Percentiles rank a stretch among this genome's conserved stretches.
phyloP scores from a whole-genome alignment of 1,284 basidiomycete genomes.

The Leccinum glutinopallens region DNA sequence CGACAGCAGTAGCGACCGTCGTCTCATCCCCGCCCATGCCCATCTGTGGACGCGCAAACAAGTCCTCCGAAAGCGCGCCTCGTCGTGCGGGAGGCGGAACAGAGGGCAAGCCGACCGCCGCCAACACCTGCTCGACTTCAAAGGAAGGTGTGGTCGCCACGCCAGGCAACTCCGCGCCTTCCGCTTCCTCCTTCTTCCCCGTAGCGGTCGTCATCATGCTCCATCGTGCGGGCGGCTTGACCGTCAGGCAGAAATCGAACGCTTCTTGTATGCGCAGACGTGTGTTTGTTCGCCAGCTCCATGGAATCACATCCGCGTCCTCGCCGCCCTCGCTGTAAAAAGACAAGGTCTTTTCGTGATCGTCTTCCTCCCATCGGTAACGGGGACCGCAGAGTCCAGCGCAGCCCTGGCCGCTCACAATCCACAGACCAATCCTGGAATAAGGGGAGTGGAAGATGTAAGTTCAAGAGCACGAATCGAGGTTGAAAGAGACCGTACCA shows the following conservation, averaged over 20 bases:
- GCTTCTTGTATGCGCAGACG: slow-evolving; percentile 73
- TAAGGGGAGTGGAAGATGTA: neutral
- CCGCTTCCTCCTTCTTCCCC: slow-evolving; percentile 38
- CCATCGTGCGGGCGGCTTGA: slow-evolving; percentile 40
- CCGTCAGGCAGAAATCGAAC: slow-evolving; percentile 76
- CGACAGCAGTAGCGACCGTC: neutral
- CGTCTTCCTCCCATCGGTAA: slow-evolving; percentile 79
- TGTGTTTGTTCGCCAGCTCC: slow-evolving; percentile 77
- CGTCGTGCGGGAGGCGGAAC: slow-evolving; percentile 53
- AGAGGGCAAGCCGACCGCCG: slow-evolving; percentile 64
- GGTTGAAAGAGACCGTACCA: slow-evolving; percentile 46
- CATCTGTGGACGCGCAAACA: slow-evolving; percentile 57
- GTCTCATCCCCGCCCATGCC: slow-evolving; percentile 20
- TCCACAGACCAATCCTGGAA: slow-evolving; percentile 70
- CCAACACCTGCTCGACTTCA: slow-evolving; percentile 68
- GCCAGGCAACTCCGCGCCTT: slow-evolving; percentile 33
- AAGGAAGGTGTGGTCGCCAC: slow-evolving; percentile 38
- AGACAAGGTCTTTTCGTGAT: slow-evolving; percentile 59
- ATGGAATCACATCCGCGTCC: slow-evolving; percentile 56
- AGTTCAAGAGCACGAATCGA: neutral
- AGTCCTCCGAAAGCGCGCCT: slow-evolving; percentile 56
- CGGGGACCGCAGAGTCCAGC: slow-evolving; percentile 82
- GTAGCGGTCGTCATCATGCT: slow-evolving; percentile 28
- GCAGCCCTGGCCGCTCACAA: slow-evolving; percentile 70
- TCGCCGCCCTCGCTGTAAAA: slow-evolving; percentile 50